phyloP scores from a whole-genome alignment of 1,139 yeast genomes.

The Pichia sp. region DNA sequence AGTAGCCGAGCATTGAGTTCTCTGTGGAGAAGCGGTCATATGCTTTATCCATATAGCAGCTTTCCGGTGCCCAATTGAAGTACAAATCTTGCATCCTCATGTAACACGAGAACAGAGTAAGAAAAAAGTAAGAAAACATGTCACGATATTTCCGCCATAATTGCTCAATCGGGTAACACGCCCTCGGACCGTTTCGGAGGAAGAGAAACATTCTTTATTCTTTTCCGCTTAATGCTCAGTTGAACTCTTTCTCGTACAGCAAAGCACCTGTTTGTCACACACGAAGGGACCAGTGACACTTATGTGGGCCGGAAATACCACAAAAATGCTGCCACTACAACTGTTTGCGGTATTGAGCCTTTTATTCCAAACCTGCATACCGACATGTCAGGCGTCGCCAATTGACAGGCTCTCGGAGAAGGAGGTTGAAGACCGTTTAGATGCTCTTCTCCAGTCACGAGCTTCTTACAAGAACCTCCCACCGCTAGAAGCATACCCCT shows the following conservation, averaged over 20 bases:
- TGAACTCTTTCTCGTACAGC: too few species aligned
- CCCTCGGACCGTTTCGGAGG: not conserved
- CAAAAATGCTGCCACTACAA: not conserved
- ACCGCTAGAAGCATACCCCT: constrained; percentile 27
- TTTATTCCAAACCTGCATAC: not conserved
- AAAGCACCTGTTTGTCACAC: too few species aligned
- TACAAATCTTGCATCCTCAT: not conserved
- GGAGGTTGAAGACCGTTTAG: constrained; percentile 2
- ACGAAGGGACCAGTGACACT: too few species aligned
- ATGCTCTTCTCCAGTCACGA: constrained; percentile 6
- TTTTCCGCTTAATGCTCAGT: too few species aligned
- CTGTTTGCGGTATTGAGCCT: not conserved
- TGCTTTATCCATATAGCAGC: not conserved
- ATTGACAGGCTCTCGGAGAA: not conserved
- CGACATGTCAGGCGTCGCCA: not conserved
- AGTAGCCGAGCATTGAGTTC: constrained; percentile 8
- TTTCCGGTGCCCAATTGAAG: too few species aligned
- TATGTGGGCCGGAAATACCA: not conserved
- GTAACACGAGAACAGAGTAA: too few species aligned
- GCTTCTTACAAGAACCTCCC: constrained; percentile 26
- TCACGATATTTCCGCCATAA: not conserved
- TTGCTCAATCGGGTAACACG: not conserved
- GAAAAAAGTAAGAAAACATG: not conserved
- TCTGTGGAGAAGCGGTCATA: not conserved
- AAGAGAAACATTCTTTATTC: not conserved